Percentiles rank a stretch among this genome's conserved stretches.
These are phyloP conservation scores for Fusarium cicatricum DNA, from an alignment of 2,329 filamentous ascomycete species.

Conservation along the genomic window DNA sequence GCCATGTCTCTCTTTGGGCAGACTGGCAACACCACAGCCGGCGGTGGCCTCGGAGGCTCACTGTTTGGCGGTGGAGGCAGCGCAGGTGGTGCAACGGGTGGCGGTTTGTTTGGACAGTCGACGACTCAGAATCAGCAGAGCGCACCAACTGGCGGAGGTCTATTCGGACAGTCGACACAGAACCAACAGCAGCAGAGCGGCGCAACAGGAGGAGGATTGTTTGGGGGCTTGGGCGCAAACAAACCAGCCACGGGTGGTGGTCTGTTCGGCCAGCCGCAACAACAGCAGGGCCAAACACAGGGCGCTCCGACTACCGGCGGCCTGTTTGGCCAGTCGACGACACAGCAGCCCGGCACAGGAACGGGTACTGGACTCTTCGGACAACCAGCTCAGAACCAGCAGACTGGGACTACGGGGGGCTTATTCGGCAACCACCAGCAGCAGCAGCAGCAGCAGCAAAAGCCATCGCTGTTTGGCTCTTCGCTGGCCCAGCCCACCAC, in stretches of 20 bases:
- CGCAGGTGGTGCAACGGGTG: conserved; percentile 39
- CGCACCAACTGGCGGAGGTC: conserved; percentile 29
- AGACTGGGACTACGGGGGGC: conserved; percentile 26
- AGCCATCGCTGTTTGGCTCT: conserved; percentile 48
- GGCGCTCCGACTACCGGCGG: conserved; percentile 21
- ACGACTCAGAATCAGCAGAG: conserved; percentile 40
- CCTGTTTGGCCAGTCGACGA: conserved; percentile 41
- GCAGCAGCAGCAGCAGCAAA: conserved; percentile 36
- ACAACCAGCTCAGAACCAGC: conserved; percentile 33
- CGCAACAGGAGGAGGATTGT: conserved; percentile 44
- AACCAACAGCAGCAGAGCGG: conserved; percentile 33
- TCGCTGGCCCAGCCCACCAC: conserved; percentile 37
- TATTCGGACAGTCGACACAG: conserved; percentile 41
- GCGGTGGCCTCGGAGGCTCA: conserved; percentile 31
- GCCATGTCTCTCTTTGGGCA: conserved; percentile 50
- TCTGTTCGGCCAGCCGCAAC: conserved; percentile 38
- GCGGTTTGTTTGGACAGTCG: conserved; percentile 45
- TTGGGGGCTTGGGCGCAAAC: conserved; percentile 42
- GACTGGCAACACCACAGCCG: conserved; percentile 35
- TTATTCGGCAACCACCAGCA: conserved; percentile 38
- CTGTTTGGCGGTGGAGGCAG: conserved; percentile 38
- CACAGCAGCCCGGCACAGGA: conserved; percentile 25
- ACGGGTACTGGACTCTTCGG: conserved; percentile 44
- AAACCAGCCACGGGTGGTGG: conserved; percentile 38
- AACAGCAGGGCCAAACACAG: conserved; percentile 32